phyloP scores from a whole-genome alignment of 139 green algal genomes.

The Coccomyxa sp. region DNA sequence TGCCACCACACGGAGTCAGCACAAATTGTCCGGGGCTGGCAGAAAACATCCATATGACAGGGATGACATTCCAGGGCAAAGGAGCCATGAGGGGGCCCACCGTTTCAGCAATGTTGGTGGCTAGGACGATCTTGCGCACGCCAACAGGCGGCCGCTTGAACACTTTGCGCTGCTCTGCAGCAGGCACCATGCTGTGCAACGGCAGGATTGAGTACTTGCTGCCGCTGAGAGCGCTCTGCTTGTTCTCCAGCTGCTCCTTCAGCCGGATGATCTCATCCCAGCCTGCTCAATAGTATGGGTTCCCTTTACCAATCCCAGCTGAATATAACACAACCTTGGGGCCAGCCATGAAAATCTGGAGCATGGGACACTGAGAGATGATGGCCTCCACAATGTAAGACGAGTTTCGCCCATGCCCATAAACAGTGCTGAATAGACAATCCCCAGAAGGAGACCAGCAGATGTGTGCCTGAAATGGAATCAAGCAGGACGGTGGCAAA shows the following conservation, averaged over 20 bases:
- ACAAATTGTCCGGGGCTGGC: too few relatives aligned
- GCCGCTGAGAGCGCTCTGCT: not conserved
- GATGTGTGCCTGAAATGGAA: too few relatives aligned
- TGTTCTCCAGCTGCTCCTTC: conserved; percentile 50
- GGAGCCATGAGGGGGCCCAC: not conserved
- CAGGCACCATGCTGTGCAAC: conserved; percentile 73
- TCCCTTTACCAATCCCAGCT: too few relatives aligned
- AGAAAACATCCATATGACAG: too few relatives aligned
- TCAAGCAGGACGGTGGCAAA: too few relatives aligned
- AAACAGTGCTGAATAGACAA: too few relatives aligned
- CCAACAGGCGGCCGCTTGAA: conserved; percentile 53
- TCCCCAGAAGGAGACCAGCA: too few relatives aligned
- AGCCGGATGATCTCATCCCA: conserved; percentile 82
- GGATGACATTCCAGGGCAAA: not conserved
- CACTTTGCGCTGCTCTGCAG: conserved; percentile 59
- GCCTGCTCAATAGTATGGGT: conserved; percentile 12
- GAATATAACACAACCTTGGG: not conserved
- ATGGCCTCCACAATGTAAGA: too few relatives aligned
- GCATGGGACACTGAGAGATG: too few relatives aligned
- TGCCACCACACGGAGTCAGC: too few relatives aligned
- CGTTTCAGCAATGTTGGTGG: conserved; percentile 77
- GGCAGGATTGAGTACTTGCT: conserved; percentile 49
- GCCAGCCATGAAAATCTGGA: too few relatives aligned
- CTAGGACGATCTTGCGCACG: conserved; percentile 72
- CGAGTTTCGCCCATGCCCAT: too few relatives aligned